Base-by-base conservation (phyloP, 495 filamentous ascomycete species). In the Xylaria longipes region DNA sequence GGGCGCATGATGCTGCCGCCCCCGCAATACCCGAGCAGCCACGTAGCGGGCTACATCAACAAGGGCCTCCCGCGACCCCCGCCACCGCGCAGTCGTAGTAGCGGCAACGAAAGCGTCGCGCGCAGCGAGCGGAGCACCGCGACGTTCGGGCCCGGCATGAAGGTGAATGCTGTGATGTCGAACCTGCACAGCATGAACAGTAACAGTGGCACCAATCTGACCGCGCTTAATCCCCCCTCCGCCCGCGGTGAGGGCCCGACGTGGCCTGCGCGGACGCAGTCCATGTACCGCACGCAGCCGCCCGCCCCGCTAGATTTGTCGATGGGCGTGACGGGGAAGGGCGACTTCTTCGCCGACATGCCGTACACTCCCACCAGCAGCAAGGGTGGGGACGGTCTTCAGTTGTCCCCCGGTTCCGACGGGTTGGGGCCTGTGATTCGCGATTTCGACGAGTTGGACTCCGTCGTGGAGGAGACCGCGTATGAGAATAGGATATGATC, bases 391-490 rank as follows among this genome's bases (percentile, higher is more conserved):
- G 73, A 74, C 29, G 75, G 31, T 31, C 52, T 46, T 43, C 69
- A 65, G 52, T 43, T 74, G 46, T 73, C 72, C 31, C 68, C 64
- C 14, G 71, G 72, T 48, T 75, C 73, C 3, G 79, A 78, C n/a
- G 79, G 72, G 20, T 71, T 78, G 54, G 79, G 75, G 6, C 83
- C 80, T 11, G 74, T 83, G 63, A 84, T 84, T 57, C 73, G 79
- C 69, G 83, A 84, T 69, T 84, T 84, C 71, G 83, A 84, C 60
- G 83, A 82, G 72, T 72, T 84, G 50, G 80, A 81, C 7, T 76
- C 72, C 3, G 76, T 78, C 22, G 71, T 54, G 0, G 74, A 78
- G 69, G 76, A 78, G 41, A 37, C 48, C 17, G 68, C 0, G 29
- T 70, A 41, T 29, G 68, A 64, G 33, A 70, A 62, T 29, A 20